Base-by-base conservation (phyloP, 2,329 filamentous ascomycete genomes). In the Phialemonium atrogriseum region DNA sequence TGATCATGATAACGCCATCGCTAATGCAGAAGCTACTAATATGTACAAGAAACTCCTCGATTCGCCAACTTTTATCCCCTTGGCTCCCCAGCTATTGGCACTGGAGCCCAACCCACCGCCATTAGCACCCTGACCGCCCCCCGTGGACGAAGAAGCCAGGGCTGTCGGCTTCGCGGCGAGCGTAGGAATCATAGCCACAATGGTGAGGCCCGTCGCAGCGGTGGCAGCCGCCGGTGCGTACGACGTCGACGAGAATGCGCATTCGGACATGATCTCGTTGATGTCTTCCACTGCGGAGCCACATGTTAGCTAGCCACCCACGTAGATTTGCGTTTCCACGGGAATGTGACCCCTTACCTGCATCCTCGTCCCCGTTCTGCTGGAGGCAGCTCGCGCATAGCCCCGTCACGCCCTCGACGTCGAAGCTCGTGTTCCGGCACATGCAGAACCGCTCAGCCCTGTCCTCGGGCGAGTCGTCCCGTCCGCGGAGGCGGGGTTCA, bases 341-440 rank as follows among this genome's bases (percentile, higher is more conserved):
- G n/a, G n/a, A n/a, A n/a, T n/a, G n/a, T n/a, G n/a, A n/a, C n/a
- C n/a, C n/a, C n/a, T n/a, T n/a, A n/a, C n/a, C n/a, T n/a, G n/a
- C n/a, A n/a, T n/a, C n/a, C 12, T 27, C 17, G 12, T 19, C 30
- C 3, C 14, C 7, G 15, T 32, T 34, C 16, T 37, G 35, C 7
- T 18, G 10, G n/a, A 34, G 27, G 19, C 35, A 37, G 35, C 28
- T 25, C n/a, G 28, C 31, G 13, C 35, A 37, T 7, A 37, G 28
- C 4, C 27, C 31, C 5, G 35, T 19, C 11, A 37, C 25, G 7
- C 14, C 3, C 14, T 23, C 21, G 14, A 37, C 35, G 26, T 37
- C 21, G 11, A 37, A 34, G 19, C 35, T 37, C 19, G n/a, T 13
- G 35, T 37, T 37, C 27, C 32, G 23, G 24, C 35, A 34, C n/a